These are phyloP conservation scores for Solanum paucissectum DNA, from an alignment of 257 asterid species.

Conservation along the genomic window DNA sequence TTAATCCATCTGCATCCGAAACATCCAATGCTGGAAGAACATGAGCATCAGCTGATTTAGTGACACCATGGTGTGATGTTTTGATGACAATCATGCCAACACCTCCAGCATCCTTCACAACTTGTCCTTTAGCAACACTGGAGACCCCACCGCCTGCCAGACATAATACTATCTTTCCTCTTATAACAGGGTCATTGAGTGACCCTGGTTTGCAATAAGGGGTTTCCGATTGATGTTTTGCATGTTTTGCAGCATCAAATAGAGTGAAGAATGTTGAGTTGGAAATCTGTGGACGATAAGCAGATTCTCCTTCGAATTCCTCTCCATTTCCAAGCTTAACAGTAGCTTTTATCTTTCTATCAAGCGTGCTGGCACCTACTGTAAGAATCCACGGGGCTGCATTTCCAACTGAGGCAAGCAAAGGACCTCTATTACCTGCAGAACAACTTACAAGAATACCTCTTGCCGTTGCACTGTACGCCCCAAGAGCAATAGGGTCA, in stretches of 20 bases:
- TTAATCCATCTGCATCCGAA: neutral
- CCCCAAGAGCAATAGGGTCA: conserved; percentile 21
- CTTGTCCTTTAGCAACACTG: conserved; percentile 10
- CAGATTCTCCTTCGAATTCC: conserved; percentile 18
- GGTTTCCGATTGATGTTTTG: neutral
- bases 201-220: conserved; percentile 8
- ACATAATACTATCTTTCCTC: conserved; percentile 40
- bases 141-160: neutral
- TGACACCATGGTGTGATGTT: neutral
- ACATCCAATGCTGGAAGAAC: conserved; percentile 20
- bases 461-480: conserved; percentile 25
- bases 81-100: conserved; percentile 36
- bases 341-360: conserved; percentile 21
- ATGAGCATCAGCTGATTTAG: conserved; percentile 8
- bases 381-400: conserved; percentile 46
- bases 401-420: neutral
- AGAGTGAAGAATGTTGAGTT: conserved; percentile 11
- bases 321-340: conserved; percentile 18
- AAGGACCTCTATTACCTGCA: conserved; percentile 27
- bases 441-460: conserved; percentile 37
- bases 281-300: conserved; percentile 19
- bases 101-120: conserved; percentile 28
- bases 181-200: conserved; percentile 1
- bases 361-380: conserved; percentile 38
- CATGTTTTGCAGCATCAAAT: conserved; percentile 7